Conservation (phyloP, 1,284 basidiomycete species). For the Neotropicomus parvogracilis region DNA sequence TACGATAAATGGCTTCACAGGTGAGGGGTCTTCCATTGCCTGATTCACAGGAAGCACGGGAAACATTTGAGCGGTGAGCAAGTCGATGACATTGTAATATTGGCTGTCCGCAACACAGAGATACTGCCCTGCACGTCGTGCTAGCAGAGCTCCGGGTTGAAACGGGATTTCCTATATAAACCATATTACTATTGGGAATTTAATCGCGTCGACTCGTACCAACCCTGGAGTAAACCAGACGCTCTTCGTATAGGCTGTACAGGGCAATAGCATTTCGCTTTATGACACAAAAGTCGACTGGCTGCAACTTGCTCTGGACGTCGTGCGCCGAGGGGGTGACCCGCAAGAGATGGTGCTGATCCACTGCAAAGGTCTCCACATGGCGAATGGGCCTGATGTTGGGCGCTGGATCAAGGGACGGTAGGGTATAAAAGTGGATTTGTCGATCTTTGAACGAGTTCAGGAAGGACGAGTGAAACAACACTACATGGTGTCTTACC, state of each 20-base stretch:
- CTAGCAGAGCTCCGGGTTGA: slow-evolving; percentile 57
- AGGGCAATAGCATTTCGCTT: slow-evolving; percentile 68
- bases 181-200: slow-evolving; percentile 40
- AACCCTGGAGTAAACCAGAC: slow-evolving; percentile 30
- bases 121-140: slow-evolving; percentile 59
- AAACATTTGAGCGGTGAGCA: slow-evolving; percentile 63
- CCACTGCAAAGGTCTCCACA: slow-evolving; percentile 74
- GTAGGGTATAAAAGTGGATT: slow-evolving; percentile 76
- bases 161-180: slow-evolving; percentile 73
- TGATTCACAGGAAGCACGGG: slow-evolving; percentile 79
- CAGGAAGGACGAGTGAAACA: slow-evolving; percentile 1
- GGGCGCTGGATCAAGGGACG: slow-evolving; percentile 70
- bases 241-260: slow-evolving; percentile 45
- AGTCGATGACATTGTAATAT: slow-evolving; percentile 74
- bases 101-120: slow-evolving; percentile 75
- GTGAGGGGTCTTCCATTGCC: slow-evolving; percentile 39
- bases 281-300: slow-evolving; percentile 77
- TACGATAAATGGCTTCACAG: slow-evolving; percentile 68
- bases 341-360: slow-evolving; percentile 69
- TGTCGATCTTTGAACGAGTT: slow-evolving; percentile 56
- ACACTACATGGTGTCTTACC: slow-evolving; percentile 41
- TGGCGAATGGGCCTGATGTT: slow-evolving; percentile 75
- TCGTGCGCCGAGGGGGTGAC: slow-evolving; percentile 43
- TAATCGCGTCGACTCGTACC: slow-evolving; percentile 7
- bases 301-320: slow-evolving; percentile 41